phyloP scores from a whole-genome alignment of 2,329 filamentous ascomycete genomes.

The Atkinsonella texensis region DNA sequence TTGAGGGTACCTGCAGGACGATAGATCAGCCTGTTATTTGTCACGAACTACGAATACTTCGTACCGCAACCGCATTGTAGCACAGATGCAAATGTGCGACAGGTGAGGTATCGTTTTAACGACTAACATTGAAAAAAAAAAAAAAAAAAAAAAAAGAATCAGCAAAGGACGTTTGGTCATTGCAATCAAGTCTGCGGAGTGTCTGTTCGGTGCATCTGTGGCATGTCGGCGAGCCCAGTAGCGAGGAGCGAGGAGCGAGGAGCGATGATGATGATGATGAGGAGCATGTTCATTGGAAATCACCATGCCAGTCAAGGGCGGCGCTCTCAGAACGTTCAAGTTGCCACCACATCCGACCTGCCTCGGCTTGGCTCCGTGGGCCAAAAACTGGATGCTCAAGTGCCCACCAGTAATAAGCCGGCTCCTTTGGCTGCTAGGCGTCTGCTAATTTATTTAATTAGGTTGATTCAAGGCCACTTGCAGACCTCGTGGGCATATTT shows the following conservation, averaged over 20 bases:
- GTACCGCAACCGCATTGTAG: not conserved
- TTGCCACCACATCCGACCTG: not conserved
- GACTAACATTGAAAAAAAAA: not conserved
- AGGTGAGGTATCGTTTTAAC: not conserved
- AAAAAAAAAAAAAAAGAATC: not conserved
- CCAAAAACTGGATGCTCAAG: not conserved
- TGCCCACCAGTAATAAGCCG: not conserved
- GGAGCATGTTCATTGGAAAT: no score
- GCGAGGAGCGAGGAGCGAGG: not conserved
- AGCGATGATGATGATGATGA: no score
- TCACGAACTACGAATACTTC: not conserved
- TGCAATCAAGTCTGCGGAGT: not conserved
- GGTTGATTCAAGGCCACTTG: not conserved
- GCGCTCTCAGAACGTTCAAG: not conserved
- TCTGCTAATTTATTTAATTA: slow-evolving; percentile 6
- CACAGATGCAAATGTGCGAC: not conserved
- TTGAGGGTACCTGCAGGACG: not conserved
- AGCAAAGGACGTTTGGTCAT: not conserved
- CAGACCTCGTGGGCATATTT: not conserved
- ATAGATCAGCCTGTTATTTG: not conserved
- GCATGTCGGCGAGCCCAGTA: not conserved
- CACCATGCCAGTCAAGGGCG: not conserved
- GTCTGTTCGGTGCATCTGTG: not conserved
- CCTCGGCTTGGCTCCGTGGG: not conserved
- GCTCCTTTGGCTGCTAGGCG: not conserved